Conservation (phyloP, 2,329 filamentous ascomycete genomes). For the Colletotrichum higginsianum region DNA sequence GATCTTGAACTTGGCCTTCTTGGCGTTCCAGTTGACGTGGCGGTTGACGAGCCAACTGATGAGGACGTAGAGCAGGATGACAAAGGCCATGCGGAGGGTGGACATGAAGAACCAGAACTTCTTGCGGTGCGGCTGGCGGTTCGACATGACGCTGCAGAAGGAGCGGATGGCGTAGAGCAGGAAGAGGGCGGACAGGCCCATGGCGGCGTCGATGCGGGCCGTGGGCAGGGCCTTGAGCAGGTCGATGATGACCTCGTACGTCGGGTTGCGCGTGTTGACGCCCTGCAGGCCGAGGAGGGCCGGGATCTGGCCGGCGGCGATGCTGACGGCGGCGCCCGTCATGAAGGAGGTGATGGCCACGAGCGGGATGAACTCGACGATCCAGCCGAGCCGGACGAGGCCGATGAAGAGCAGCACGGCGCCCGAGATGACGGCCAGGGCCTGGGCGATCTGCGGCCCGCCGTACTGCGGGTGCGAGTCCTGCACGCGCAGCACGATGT, state of each 20-base stretch:
- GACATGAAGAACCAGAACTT: slow-evolving; percentile 85
- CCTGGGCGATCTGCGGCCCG: slow-evolving; percentile 59
- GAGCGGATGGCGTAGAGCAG: slow-evolving; percentile 77
- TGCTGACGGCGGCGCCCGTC: slow-evolving; percentile 66
- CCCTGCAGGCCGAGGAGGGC: slow-evolving; percentile 59
- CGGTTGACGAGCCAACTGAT: slow-evolving; percentile 82
- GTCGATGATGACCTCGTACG: slow-evolving; percentile 62
- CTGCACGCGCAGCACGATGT: slow-evolving; percentile 58
- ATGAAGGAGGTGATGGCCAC: slow-evolving; percentile 66
- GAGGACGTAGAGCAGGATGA: slow-evolving; percentile 84
- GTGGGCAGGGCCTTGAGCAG: slow-evolving; percentile 56
- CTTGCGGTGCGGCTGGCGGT: slow-evolving; percentile 74
- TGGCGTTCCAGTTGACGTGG: slow-evolving; percentile 60
- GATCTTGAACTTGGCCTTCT: slow-evolving; percentile 74
- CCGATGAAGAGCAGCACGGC: slow-evolving; percentile 61
- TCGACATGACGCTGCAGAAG: slow-evolving; percentile 74
- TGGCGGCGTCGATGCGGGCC: slow-evolving; percentile 76
- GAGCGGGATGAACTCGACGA: slow-evolving; percentile 67
- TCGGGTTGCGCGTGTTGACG: slow-evolving; percentile 61
- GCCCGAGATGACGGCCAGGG: slow-evolving; percentile 62
- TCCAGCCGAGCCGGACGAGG: slow-evolving; percentile 63
- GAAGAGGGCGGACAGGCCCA: slow-evolving; percentile 77
- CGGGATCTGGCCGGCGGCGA: slow-evolving; percentile 64
- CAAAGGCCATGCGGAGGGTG: slow-evolving; percentile 84
- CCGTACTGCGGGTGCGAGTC: slow-evolving; percentile 52